phyloP scores from a whole-genome alignment of 352 stramenopile genomes.

The Thalassiosira pacifica region DNA sequence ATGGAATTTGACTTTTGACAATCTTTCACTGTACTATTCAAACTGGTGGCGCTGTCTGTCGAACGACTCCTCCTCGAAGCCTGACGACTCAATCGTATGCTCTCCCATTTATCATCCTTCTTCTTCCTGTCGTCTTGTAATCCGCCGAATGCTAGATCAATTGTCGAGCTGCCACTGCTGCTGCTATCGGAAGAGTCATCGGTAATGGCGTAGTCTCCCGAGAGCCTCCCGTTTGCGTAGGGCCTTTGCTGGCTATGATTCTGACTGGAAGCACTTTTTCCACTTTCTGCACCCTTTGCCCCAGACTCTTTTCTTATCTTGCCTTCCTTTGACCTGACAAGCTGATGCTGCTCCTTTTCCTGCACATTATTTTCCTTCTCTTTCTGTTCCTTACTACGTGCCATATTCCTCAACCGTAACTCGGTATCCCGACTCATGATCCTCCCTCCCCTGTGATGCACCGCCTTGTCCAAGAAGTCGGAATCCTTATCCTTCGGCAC shows the following conservation, averaged over 20 bases:
- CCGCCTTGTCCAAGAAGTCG: background rate
- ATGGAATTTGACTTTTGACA: no score
- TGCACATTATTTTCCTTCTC: background rate
- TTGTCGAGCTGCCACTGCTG: background rate
- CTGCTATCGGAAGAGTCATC: background rate
- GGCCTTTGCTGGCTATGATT: background rate
- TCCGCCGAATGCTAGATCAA: conserved; percentile 13
- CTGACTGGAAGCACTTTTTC: no score
- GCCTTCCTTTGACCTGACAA: background rate
- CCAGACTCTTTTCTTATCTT: background rate
- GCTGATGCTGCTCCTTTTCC: background rate
- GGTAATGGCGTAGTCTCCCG: background rate
- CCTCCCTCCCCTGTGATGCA: conserved; percentile 11
- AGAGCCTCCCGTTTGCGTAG: background rate
- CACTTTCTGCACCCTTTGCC: no score
- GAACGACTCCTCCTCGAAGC: no score
- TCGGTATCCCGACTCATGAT: conserved; percentile 47
- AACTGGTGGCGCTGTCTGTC: no score
- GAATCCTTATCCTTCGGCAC: conserved; percentile 30
- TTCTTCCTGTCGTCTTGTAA: background rate
- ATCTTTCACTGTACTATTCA: no score
- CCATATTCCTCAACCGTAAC: conserved; percentile 14
- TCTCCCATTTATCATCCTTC: conserved; percentile 32
- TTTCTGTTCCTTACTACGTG: background rate
- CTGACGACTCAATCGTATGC: conserved; percentile 5